Evolutionary conservation across 768 basidiomycete genomes (phyloP).

Genomic region (Termitomyces sp.): DNA sequence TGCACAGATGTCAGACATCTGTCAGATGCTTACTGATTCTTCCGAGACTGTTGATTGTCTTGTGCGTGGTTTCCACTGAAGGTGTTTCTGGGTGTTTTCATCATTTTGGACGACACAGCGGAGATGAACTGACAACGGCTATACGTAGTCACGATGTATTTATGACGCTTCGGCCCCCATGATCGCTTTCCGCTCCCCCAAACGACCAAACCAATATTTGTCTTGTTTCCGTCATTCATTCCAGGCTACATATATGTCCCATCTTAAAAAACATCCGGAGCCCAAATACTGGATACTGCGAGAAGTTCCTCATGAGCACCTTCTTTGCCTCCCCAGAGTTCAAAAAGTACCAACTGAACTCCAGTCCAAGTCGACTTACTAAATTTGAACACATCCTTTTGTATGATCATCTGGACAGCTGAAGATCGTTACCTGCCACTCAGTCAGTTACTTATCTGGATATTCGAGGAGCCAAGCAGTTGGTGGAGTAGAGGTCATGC

Average conservation of each 20-base stretch:
- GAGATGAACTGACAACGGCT: neutral
- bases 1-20: neutral
- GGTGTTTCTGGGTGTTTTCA: no score
- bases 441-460: neutral
- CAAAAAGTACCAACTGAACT: no score
- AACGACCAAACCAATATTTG: neutral
- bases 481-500: conserved; percentile 3
- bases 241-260: neutral
- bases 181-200: no score
- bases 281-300: neutral
- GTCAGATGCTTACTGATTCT: neutral
- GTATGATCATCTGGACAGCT: neutral
- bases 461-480: neutral
- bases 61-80: neutral
- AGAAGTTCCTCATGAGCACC: neutral
- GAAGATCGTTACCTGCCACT: neutral
- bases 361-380: no score
- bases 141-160: neutral
- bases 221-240: neutral
- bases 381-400: no score
- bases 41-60: neutral
- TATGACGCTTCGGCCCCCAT: neutral
- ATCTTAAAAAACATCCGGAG: neutral
- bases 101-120: neutral
- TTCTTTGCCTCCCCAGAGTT: neutral